Conservation (phyloP, 2,329 filamentous ascomycete species). For the Cladosporium sphaerospermum region DNA sequence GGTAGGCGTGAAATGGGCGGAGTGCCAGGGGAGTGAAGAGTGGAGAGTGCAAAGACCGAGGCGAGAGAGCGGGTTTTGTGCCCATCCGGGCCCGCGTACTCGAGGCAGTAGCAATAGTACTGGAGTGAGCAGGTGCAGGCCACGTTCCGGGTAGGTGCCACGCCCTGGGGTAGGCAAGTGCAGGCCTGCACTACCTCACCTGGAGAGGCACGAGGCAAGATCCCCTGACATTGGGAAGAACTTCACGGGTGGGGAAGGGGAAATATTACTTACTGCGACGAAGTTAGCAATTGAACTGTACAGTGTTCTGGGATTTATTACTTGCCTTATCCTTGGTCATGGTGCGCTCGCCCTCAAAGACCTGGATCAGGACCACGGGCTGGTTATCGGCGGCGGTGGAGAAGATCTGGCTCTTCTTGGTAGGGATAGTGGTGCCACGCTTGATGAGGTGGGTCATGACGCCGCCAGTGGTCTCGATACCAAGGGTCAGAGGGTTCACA, state of each 20-base stretch:
- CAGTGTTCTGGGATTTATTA: background rate
- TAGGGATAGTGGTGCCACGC: conserved; percentile 97
- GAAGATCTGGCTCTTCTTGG: conserved; percentile 99
- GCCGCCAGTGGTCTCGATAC: conserved; percentile 97
- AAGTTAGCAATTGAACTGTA: background rate
- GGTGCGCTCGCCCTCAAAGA: conserved; percentile 90
- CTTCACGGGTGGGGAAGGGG: background rate
- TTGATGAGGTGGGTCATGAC: conserved; percentile 98
- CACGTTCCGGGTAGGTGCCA: background rate
- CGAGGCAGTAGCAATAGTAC: background rate
- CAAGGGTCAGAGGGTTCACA: conserved; percentile 91
- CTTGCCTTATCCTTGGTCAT: conserved; percentile 26
- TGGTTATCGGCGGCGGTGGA: conserved; percentile 97
- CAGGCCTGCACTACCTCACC: background rate
- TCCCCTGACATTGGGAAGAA: conserved; percentile 1
- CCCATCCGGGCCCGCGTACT: background rate
- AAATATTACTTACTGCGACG: background rate
- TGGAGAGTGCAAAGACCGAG: background rate
- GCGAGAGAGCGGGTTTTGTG: background rate
- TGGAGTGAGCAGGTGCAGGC: background rate
- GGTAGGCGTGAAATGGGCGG: background rate
- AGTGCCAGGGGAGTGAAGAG: background rate
- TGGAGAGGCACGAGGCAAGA: background rate
- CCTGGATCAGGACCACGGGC: conserved; percentile 97
- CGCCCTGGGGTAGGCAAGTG: background rate